These are phyloP conservation scores for Pistacia atlantica DNA, from an alignment of 345 rosid species.

Conservation along the genomic window DNA sequence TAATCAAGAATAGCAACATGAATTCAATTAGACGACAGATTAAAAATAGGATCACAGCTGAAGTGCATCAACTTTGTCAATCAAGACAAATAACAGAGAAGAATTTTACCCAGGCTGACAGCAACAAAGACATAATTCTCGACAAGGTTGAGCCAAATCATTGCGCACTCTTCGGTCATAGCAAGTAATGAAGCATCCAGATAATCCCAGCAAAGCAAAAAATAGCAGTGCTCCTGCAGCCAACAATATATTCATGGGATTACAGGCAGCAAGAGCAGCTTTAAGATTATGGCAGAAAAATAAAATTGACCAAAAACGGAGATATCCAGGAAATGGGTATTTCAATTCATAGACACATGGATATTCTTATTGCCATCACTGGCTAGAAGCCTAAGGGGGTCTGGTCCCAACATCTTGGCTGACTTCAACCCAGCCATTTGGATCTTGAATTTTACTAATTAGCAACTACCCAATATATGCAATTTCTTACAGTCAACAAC, in stretches of 20 bases:
- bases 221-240: conserved; percentile 85
- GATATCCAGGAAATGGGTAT: not conserved
- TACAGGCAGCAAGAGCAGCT: not conserved
- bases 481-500: not conserved
- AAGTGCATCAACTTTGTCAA: not conserved
- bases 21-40: not conserved
- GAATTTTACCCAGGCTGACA: conserved; percentile 90
- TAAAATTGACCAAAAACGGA: not conserved
- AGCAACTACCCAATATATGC: not conserved
- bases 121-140: conserved; percentile 97
- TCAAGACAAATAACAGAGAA: not conserved
- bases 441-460: not conserved
- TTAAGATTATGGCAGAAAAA: not conserved
- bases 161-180: conserved; percentile 96
- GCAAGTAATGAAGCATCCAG: conserved; percentile 98
- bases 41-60: not conserved
- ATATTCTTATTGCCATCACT: not conserved
- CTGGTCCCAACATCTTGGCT: too few species aligned
- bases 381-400: not conserved
- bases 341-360: not conserved
- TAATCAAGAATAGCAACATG: not conserved
- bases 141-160: conserved; percentile 97
- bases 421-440: not conserved
- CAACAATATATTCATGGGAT: conserved; percentile 14
- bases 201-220: conserved; percentile 96